Base-by-base conservation (phyloP, 768 basidiomycete species). In the Kondoa malvinella region DNA sequence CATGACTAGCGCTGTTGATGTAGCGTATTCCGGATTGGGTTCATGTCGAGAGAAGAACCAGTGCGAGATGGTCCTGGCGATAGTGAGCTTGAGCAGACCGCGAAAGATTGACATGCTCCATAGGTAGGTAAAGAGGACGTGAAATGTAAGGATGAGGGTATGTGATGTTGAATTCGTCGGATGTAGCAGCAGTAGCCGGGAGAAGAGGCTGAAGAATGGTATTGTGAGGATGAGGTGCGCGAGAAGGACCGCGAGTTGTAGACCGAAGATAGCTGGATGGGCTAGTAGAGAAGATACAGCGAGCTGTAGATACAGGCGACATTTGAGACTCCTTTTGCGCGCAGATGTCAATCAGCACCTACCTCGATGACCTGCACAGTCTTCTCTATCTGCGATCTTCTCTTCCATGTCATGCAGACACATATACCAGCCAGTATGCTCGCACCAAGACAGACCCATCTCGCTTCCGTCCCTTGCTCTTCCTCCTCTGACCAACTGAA, bases 131-230 rank as follows among this genome's bases (percentile, higher is more conserved):
- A 63, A 33, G 12, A 63, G 61, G 26, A 32, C n/a, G 61, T 31
- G 33, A 29, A 63, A 2, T 3, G 61, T 33, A 17, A 63, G 27
- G 32, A 63, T 4, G 32, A 63, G 61, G 16, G 30, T 33, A 16
- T 27, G 61, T 15, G 29, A 3, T 27, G 27, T 33, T 27, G 61
- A 33, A 33, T 63, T 63, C 12, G 61, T 63, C 30, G 61, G 61
- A 33, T 63, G 61, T 17, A 63, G 61, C 32, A 63, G 33, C 16
- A 63, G 61, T 21, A 63, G 61, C 2, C 61, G 61, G n/a, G 33
- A 33, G 61, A 63, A 63, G 32, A 63, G 61, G 27, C 29, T 31
- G 61, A 63, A 63, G 61, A 63, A 63, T 16, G 61, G 61, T 3
- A 63, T 17, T 21, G 61, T 63, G 29, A 63, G 27, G 3, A 63